Base-by-base conservation (phyloP, 2,329 filamentous ascomycete species). In the Cryphonectria japonica region DNA sequence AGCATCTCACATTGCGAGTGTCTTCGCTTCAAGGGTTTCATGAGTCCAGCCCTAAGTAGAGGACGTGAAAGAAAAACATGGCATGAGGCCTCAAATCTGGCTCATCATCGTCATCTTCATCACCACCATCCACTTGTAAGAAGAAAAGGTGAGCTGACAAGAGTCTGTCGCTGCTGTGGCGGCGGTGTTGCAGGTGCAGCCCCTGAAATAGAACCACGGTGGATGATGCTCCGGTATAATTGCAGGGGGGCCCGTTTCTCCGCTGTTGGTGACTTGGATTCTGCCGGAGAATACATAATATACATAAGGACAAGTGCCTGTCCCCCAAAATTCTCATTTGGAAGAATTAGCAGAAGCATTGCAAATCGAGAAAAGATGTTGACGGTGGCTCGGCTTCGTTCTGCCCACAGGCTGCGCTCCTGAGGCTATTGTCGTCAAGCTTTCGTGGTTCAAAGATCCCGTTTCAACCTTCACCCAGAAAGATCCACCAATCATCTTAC, bases 401-500 rank as follows among this genome's bases (percentile, higher is more conserved):
- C 0, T 6, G 11, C 9, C 7, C n/a, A 3, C 34, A 34, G 34
- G n/a, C 1, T 2, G 2, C 22, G 13, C 22, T 61, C 19, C 22
- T 39, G 34, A 22, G 34, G 8, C 8, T 32, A 2, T 37, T 22
- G 9, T 19, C 29, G 59, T 39, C 14, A 9, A 52, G 34, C 43
- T 13, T 57, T 26, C 59, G 39, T 54, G 63, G 29, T 37, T 37
- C 41, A 37, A 29, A 43, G 22, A 16, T n/a, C 22, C 6, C 26
- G 57, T 69, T 71, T 66, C 70, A 67, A 32, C n/a, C 14, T 14
- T 41, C 16, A n/a, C 22, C 5, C 22, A 39, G 22, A 19, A n/a
- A 57, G 26, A 37, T 32, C 66, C 61, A 68, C 71, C 71, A 74
- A 76, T 74, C 72, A 74, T 74, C 71, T 73, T 72, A 72, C 69